phyloP scores from a whole-genome alignment of 768 basidiomycete genomes.

The Tylopilus subfusipes region DNA sequence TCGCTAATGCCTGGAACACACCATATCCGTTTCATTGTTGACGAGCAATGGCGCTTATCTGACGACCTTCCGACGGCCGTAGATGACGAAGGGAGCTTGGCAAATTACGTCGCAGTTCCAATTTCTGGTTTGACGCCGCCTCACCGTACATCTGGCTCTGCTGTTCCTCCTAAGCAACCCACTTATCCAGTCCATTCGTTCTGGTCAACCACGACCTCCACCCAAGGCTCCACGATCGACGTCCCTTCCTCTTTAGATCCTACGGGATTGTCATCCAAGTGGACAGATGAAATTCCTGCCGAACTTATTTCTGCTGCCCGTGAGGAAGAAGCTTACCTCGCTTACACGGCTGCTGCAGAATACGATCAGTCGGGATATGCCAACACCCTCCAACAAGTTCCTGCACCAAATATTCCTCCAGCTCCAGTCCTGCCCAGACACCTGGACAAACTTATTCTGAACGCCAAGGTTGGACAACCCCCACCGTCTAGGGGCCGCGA shows the following conservation, averaged over 20 bases:
- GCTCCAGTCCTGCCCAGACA: slow-evolving; percentile 88
- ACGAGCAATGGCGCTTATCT: slow-evolving; percentile 79
- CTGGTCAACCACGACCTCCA: slow-evolving; percentile 40
- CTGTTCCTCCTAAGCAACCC: slow-evolving; percentile 27
- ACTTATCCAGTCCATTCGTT: slow-evolving; percentile 37
- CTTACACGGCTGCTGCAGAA: slow-evolving; percentile 29
- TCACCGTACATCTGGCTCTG: slow-evolving; percentile 34
- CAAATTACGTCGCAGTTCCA: slow-evolving; percentile 78
- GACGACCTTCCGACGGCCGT: slow-evolving; percentile 83
- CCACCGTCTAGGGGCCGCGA: slow-evolving; percentile 33
- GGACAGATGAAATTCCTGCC: slow-evolving; percentile 78
- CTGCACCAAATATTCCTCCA: slow-evolving; percentile 78
- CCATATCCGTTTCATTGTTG: slow-evolving; percentile 92
- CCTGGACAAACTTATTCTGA: slow-evolving; percentile 91
- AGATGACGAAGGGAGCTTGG: slow-evolving; percentile 89
- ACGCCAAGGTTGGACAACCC: slow-evolving; percentile 39
- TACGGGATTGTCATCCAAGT: slow-evolving; percentile 39
- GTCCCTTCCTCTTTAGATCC: slow-evolving; percentile 24
- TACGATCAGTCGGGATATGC: slow-evolving; percentile 32
- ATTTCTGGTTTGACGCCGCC: slow-evolving; percentile 34
- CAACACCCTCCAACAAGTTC: slow-evolving; percentile 40
- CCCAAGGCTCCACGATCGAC: slow-evolving; percentile 30
- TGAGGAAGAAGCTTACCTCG: slow-evolving; percentile 79
- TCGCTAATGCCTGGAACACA: slow-evolving; percentile 84
- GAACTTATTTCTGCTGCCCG: slow-evolving; percentile 76